A percentile compares a stretch with the other conserved stretches of the same genome.
phyloP scores from a whole-genome alignment of 192 early-diverging fungal genomes.

The Umbelopsis vinacea region DNA sequence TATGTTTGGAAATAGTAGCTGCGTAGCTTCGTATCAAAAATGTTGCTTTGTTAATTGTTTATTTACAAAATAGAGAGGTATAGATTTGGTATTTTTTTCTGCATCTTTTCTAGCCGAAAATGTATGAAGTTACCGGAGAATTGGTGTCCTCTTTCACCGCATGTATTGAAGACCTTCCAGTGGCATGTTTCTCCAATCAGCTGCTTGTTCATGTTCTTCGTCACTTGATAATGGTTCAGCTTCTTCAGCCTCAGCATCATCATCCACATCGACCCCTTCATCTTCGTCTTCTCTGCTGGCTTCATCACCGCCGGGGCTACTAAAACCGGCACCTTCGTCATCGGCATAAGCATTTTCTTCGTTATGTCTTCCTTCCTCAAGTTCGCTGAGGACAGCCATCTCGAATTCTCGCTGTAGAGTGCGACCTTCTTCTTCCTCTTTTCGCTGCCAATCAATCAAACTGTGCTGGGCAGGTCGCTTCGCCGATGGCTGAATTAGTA shows the following conservation, averaged over 20 bases:
- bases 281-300: conserved; percentile 15
- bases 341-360: conserved; percentile 21
- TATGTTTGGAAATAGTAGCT: no score
- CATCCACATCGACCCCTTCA: conserved; percentile 2
- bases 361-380: not conserved
- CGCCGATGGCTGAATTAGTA: not conserved
- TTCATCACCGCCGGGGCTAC: conserved; percentile 3
- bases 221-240: not conserved
- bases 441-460: conserved; percentile 12
- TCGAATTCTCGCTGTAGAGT: not conserved
- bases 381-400: not conserved
- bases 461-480: not conserved
- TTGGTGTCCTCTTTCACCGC: not conserved
- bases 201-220: not conserved
- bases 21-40: no score
- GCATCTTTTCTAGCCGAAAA: no score
- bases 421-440: not conserved
- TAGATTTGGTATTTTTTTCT: no score
- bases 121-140: no score
- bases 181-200: conserved; percentile 18
- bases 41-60: no score
- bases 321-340: conserved; percentile 6
- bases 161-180: not conserved
- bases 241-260: not conserved
- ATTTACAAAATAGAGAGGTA: no score